Evolutionary conservation across 2,329 filamentous ascomycete genomes (phyloP).

Genomic region (Trichoderma oligosporum): DNA sequence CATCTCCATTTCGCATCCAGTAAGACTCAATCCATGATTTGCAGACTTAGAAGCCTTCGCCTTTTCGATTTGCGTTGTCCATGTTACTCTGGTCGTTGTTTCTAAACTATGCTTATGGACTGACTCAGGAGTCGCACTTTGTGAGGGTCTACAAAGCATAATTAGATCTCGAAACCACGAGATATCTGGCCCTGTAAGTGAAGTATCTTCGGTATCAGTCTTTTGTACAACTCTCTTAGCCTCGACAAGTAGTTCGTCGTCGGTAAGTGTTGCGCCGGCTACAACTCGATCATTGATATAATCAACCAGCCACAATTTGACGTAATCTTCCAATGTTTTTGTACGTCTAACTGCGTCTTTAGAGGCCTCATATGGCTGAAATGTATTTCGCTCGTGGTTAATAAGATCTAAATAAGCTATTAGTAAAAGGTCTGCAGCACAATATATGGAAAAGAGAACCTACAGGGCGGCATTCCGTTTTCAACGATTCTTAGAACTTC

Average conservation of each 20-base stretch:
- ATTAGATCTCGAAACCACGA: constrained; percentile 8
- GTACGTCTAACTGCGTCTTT: not conserved
- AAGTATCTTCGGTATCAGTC: constrained; percentile 2
- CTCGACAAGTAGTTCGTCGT: constrained; percentile 1
- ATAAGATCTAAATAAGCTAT: not conserved
- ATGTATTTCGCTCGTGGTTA: not conserved
- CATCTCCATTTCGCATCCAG: constrained; percentile 1
- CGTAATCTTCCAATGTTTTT: constrained; percentile 7
- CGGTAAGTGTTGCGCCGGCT: not conserved
- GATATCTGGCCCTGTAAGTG: not conserved
- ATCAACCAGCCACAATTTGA: constrained; percentile 6
- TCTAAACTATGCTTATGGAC: not conserved
- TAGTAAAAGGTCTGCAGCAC: not conserved
- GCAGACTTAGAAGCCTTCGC: not conserved
- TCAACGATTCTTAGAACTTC: constrained; percentile 1
- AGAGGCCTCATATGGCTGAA: not conserved
- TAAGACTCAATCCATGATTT: not conserved
- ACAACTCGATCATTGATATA: not conserved
- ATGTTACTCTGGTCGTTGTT: not conserved
- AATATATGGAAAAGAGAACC: not conserved
- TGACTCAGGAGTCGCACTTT: not conserved
- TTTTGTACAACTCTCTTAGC: constrained; percentile 6
- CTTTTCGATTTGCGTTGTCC: constrained; percentile 4
- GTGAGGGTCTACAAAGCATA: not conserved
- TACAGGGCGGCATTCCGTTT: constrained; percentile 15